Percentiles rank a stretch among this genome's conserved stretches.
These are phyloP conservation scores for Trebouxia sp. DNA, from an alignment of 139 green algal genomes.

Conservation along the genomic window DNA sequence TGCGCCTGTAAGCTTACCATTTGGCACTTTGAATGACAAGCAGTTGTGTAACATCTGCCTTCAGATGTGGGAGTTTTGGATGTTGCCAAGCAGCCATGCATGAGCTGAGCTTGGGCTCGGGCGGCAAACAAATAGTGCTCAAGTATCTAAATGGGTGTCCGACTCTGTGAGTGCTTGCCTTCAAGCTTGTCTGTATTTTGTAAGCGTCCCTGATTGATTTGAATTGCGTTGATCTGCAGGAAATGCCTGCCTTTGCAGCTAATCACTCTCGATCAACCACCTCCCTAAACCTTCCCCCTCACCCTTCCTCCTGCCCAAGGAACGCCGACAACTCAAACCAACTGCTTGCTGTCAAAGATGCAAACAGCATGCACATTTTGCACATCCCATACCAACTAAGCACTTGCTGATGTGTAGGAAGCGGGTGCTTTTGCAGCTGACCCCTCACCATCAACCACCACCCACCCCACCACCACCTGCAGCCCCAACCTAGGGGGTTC, in stretches of 20 bases:
- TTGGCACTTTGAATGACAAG: no score
- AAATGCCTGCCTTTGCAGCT: background rate
- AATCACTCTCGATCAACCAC: background rate
- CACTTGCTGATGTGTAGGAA: background rate
- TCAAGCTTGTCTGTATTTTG: background rate
- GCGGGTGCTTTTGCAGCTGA: background rate
- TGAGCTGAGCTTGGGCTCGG: no score
- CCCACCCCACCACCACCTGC: background rate
- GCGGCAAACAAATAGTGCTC: no score
- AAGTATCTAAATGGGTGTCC: no score
- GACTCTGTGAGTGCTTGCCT: background rate
- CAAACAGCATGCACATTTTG: background rate
- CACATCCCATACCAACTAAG: background rate
- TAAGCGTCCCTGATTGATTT: background rate
- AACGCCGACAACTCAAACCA: background rate
- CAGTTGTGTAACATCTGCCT: no score
- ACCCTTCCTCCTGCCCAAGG: background rate
- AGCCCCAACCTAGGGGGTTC: constrained; percentile 6
- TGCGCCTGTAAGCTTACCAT: background rate
- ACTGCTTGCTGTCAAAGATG: background rate
- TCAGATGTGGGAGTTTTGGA: no score
- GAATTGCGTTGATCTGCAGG: no score
- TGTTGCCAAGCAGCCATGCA: no score
- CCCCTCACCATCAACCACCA: background rate
- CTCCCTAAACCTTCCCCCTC: background rate